Evolutionary conservation across 2,329 filamentous ascomycete genomes (phyloP).

Genomic region (Fulvia fulva): DNA sequence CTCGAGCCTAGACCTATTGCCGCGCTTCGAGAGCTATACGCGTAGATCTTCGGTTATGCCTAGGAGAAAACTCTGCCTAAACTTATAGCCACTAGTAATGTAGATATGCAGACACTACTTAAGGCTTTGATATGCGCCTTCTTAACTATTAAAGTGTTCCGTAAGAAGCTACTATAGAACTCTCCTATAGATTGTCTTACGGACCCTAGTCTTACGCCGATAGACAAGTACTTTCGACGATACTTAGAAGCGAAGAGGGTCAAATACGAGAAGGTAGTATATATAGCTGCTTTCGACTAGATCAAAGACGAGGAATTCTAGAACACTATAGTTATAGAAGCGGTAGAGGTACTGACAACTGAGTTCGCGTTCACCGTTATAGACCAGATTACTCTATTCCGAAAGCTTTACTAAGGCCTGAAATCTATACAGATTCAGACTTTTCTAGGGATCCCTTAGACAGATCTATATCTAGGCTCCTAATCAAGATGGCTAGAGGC

Average conservation of each 20-base stretch:
- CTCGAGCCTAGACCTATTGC: not conserved
- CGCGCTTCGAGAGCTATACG: not conserved
- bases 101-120: not conserved
- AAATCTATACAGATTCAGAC: no score
- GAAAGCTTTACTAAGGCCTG: no score
- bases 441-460: no score
- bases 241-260: not conserved
- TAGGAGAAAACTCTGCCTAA: not conserved
- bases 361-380: not conserved
- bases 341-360: not conserved
- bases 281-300: not conserved
- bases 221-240: not conserved
- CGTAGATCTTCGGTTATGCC: not conserved
- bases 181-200: not conserved
- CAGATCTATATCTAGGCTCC: no score
- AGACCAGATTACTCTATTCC: not conserved
- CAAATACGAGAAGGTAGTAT: not conserved
- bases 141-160: not conserved
- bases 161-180: not conserved
- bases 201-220: not conserved
- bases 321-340: not conserved
- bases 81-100: not conserved
- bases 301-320: not conserved
- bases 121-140: not conserved
- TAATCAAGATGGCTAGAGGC: no score